Conservation (phyloP, 805 yeast genomes). For the Candida ovalis region DNA sequence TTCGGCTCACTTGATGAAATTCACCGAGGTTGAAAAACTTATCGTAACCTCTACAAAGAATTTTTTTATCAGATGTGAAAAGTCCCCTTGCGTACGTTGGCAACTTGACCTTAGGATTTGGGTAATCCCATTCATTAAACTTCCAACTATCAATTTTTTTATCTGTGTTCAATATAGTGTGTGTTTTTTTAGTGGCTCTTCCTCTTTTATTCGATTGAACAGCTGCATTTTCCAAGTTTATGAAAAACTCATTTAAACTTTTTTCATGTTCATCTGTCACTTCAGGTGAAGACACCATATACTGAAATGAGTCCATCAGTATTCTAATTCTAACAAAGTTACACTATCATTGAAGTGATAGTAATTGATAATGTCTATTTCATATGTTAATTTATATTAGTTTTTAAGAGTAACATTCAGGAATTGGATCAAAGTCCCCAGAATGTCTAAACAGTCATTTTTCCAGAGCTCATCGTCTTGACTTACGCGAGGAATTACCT, state of each 20-base stretch:
- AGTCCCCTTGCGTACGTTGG: conserved; percentile 84
- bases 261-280: conserved; percentile 1
- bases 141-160: conserved; percentile 54
- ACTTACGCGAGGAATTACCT: too few relatives aligned
- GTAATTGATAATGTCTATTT: too few relatives aligned
- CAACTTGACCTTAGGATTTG: conserved; percentile 45
- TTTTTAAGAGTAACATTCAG: too few relatives aligned
- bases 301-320: not conserved
- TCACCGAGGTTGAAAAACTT: conserved; percentile 88
- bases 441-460: too few relatives aligned
- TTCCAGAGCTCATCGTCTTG: too few relatives aligned
- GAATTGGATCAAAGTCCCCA: too few relatives aligned
- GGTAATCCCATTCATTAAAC: conserved; percentile 88
- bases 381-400: too few relatives aligned
- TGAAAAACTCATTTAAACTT: conserved; percentile 11
- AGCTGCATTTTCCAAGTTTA: conserved; percentile 11
- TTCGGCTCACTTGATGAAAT: conserved; percentile 47
- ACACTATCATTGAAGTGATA: too few relatives aligned
- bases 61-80: conserved; percentile 47
- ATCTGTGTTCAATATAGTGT: conserved; percentile 20
- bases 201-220: conserved; percentile 17
- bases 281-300: not conserved
- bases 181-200: conserved; percentile 22
- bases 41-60: conserved; percentile 86
- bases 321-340: too few relatives aligned